These are phyloP conservation scores for Hyparrhenia diplandra DNA, from an alignment of 176 grass and related monocot species.

Conservation along the genomic window DNA sequence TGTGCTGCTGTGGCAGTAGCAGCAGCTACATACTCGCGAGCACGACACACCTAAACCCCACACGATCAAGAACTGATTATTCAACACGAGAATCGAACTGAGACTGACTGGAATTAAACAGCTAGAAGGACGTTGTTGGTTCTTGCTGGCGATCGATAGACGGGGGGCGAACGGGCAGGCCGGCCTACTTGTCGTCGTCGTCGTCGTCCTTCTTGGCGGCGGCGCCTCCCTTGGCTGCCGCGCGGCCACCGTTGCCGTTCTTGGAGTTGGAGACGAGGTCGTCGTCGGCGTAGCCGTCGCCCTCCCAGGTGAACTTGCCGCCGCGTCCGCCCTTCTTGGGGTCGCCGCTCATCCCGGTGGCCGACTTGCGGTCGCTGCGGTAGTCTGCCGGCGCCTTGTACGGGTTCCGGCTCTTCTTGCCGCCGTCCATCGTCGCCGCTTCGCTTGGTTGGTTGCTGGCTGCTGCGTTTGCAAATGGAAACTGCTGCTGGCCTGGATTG, in stretches of 20 bases:
- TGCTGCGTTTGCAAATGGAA: not conserved
- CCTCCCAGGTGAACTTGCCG: conserved; percentile 97
- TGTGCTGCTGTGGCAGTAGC: not conserved
- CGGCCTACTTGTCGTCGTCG: not conserved
- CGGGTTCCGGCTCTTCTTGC: conserved; percentile 47
- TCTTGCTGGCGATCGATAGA: conserved; percentile 1
- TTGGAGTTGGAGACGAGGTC: conserved; percentile 32
- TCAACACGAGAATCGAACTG: not conserved
- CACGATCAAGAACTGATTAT: conserved; percentile 17
- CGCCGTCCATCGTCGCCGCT: conserved; percentile 56
- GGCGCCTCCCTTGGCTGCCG: not conserved
- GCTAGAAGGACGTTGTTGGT: not conserved
- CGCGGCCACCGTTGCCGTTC: not conserved
- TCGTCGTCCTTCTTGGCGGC: conserved; percentile 5
- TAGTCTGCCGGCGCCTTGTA: conserved; percentile 13
- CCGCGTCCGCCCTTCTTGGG: conserved; percentile 93
- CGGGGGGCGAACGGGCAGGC: not conserved
- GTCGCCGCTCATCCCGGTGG: conserved; percentile 67
- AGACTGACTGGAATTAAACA: not conserved
- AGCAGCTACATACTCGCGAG: not conserved
- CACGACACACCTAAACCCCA: not conserved
- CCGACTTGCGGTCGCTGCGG: conserved; percentile 78
- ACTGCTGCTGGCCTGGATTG: not conserved
- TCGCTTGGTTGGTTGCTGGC: not conserved
- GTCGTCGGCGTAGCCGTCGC: conserved; percentile 44